These are phyloP conservation scores for Letharia lupina DNA, from an alignment of 495 filamentous ascomycete species.

Conservation along the genomic window DNA sequence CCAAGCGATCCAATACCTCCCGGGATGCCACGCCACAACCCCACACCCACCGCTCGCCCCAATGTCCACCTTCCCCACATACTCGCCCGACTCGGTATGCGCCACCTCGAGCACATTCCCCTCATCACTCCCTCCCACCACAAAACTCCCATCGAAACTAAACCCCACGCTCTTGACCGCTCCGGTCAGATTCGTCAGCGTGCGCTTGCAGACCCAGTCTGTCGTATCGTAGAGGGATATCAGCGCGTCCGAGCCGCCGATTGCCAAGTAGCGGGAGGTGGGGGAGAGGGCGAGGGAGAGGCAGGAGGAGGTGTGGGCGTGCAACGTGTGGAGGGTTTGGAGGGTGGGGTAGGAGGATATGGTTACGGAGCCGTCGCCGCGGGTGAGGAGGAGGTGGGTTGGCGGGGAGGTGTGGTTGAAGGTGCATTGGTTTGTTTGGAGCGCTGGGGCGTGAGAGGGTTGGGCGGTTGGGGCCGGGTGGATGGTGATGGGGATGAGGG, in stretches of 20 bases:
- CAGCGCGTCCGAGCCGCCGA: constrained; percentile 82
- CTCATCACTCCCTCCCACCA: constrained; percentile 81
- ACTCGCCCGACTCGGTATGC: constrained; percentile 83
- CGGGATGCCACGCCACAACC: constrained; percentile 81
- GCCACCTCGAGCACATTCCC: constrained; percentile 40
- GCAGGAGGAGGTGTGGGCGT: constrained; percentile 75
- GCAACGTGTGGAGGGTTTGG: constrained; percentile 51
- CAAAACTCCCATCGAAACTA: constrained; percentile 81
- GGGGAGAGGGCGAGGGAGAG: constrained; percentile 64
- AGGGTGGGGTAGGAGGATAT: constrained; percentile 61
- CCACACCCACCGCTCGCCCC: constrained; percentile 38
- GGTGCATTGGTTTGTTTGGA: constrained; percentile 72
- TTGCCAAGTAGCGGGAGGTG: constrained; percentile 69
- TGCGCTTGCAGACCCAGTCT: constrained; percentile 83
- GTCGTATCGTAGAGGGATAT: constrained; percentile 87
- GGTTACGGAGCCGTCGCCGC: constrained; percentile 71
- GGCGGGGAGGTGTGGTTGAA: constrained; percentile 60
- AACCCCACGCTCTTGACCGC: constrained; percentile 80
- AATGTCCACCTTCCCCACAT: constrained; percentile 70
- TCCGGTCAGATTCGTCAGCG: constrained; percentile 66
- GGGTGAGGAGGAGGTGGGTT: constrained; percentile 62
- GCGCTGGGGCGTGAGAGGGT: constrained; percentile 56
- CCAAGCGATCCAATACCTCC: constrained; percentile 81
- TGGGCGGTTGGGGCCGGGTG: constrained; percentile 37
- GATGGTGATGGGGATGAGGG: constrained; percentile 54